phyloP scores from a whole-genome alignment of 306 rosid genomes.

The Cajanus cajan region DNA sequence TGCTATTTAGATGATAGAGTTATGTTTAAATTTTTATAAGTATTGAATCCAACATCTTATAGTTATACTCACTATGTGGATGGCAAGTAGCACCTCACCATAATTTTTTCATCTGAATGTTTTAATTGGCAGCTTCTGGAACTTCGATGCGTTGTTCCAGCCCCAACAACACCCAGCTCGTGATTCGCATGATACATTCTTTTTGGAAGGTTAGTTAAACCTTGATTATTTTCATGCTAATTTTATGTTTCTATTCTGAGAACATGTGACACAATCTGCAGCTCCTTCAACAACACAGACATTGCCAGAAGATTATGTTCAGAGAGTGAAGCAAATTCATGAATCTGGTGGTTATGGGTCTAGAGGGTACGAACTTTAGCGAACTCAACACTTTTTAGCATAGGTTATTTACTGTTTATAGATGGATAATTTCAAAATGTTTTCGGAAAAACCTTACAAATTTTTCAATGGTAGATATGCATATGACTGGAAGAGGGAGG shows the following conservation, averaged over 20 bases:
- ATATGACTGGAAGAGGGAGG: conserved; percentile 90
- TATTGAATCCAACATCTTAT: neutral
- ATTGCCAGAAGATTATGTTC: conserved; percentile 93
- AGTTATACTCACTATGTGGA: neutral
- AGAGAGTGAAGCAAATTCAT: conserved; percentile 80
- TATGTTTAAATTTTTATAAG: neutral
- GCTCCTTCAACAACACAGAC: conserved; percentile 78
- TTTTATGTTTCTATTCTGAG: conserved; percentile 32
- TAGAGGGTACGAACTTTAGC: conserved; percentile 61
- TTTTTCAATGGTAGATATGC: conserved; percentile 54
- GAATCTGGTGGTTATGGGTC: conserved; percentile 92
- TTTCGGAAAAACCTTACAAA: conserved; percentile 14
- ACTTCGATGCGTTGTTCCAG: conserved; percentile 92
- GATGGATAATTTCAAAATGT: neutral
- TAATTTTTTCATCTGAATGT: conserved; percentile 15
- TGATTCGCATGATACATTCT: conserved; percentile 95
- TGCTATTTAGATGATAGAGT: neutral
- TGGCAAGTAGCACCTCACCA: neutral
- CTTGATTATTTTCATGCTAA: neutral
- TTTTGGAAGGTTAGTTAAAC: conserved; percentile 54
- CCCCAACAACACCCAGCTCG: conserved; percentile 99
- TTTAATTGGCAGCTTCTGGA: conserved; percentile 79
- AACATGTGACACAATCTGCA: conserved; percentile 35
- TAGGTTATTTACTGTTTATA: conserved; percentile 7
- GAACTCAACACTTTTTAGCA: neutral